These are phyloP conservation scores for Fremontodendron californicum DNA, from an alignment of 345 rosid species.

Conservation along the genomic window DNA sequence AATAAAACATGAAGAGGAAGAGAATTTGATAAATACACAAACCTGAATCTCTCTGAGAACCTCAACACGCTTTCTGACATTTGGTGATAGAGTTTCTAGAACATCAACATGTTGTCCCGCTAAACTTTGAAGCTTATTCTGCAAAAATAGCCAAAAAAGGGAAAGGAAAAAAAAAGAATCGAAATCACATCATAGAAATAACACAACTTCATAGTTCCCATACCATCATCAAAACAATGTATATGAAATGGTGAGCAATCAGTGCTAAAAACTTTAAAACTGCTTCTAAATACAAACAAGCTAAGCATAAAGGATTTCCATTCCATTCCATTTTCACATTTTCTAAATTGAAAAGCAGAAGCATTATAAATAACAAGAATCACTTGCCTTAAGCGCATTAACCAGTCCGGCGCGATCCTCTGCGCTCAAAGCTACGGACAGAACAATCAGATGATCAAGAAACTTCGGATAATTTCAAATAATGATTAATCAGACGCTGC, in stretches of 20 bases:
- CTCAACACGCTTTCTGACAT: constrained; percentile 83
- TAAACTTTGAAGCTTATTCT: constrained; percentile 79
- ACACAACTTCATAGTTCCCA: neutral
- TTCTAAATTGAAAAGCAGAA: neutral
- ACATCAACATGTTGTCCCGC: constrained; percentile 79
- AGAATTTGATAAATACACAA: too few relatives aligned
- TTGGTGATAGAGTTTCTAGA: constrained; percentile 59
- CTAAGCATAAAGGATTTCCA: neutral
- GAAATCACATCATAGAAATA: neutral
- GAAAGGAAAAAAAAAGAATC: too few relatives aligned
- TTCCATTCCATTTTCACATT: neutral
- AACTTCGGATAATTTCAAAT: neutral
- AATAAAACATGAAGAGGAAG: too few relatives aligned
- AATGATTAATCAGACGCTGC: neutral
- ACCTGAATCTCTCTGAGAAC: constrained; percentile 88
- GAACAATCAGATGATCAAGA: constrained; percentile 1
- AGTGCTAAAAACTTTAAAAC: neutral
- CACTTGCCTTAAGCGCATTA: constrained; percentile 11
- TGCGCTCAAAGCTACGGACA: constrained; percentile 1
- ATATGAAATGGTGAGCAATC: neutral
- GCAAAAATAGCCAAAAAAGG: constrained; percentile 9
- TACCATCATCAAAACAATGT: neutral
- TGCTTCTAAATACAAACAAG: neutral
- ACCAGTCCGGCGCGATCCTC: constrained; percentile 17
- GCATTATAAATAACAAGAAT: constrained; percentile 1